Percentiles rank a stretch among this genome's conserved stretches.
phyloP scores from a whole-genome alignment of 768 basidiomycete species.

The Candolleomyces efflorescens region DNA sequence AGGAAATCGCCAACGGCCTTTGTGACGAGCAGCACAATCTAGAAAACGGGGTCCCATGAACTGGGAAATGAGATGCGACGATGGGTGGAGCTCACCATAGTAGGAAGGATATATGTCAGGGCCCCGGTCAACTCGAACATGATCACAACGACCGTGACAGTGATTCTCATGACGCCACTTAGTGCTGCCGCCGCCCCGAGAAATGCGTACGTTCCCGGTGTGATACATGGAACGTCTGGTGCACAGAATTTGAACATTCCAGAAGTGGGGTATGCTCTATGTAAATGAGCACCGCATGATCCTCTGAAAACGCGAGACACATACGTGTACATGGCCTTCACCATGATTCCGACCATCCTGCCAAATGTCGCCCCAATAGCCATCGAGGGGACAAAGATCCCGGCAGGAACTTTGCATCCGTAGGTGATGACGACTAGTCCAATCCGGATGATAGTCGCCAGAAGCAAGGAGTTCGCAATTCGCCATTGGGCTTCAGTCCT shows the following conservation, averaged over 20 bases:
- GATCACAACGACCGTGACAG: slow-evolving; percentile 96
- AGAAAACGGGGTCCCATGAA: slow-evolving; percentile 12
- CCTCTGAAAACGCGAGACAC: neutral
- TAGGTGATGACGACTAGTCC: slow-evolving; percentile 89
- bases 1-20: slow-evolving; percentile 96
- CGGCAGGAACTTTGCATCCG: slow-evolving; percentile 94
- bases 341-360: slow-evolving; percentile 93
- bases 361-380: slow-evolving; percentile 97
- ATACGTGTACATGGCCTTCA: slow-evolving; percentile 88
- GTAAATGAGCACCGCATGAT: slow-evolving; percentile 2
- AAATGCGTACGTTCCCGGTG: slow-evolving; percentile 97
- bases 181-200: slow-evolving; percentile 95
- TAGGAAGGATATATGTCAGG: slow-evolving; percentile 93
- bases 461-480: slow-evolving; percentile 86
- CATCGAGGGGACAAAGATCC: slow-evolving; percentile 99
- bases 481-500: slow-evolving; percentile 92
- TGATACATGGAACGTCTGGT: slow-evolving; percentile 94
- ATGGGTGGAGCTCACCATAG: slow-evolving; percentile 65
- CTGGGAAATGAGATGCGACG: neutral
- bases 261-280: slow-evolving; percentile 74
- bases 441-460: slow-evolving; percentile 87
- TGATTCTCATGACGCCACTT: slow-evolving; percentile 96
- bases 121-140: slow-evolving; percentile 99
- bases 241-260: slow-evolving; percentile 89
- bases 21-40: slow-evolving; percentile 96